Base-by-base conservation (phyloP, 2,329 filamentous ascomycete genomes). In the Neonectria punicea region DNA sequence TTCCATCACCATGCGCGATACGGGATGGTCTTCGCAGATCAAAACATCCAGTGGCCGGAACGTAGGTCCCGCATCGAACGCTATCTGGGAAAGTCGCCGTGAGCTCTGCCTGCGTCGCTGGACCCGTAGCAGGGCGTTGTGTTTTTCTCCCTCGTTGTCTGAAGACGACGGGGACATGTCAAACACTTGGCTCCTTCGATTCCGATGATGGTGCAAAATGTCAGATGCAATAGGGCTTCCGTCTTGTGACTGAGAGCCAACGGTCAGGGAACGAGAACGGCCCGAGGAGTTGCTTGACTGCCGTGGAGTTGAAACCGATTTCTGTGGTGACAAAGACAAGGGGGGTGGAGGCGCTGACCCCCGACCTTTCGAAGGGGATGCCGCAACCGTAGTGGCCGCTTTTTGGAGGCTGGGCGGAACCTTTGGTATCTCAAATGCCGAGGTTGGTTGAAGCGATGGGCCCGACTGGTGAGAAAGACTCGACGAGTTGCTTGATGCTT, bases 1-100 rank as follows among this genome's bases (percentile, higher is more conserved):
- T 77, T 99, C 96, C 95, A 99, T 98, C n/a, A 99, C 95, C 83
- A 99, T 90, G 22, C 95, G 89, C 6, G 96, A 97, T 4, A 99
- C 95, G 0, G 96, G 96, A 77, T 99, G 96, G 74, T 99, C 96
- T 80, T 99, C 96, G 77, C 96, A 98, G 56, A 99, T 97, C 56
- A 99, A 85, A 6, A 99, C 92, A 79, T 99, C 96, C 56, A 99
- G 81, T 2, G 96, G 94, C 32, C 96, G 88, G 80, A 98, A 99
- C 39, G 90, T 87, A 3, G 96, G 96, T 0, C 92, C 92, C 58
- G 95, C 94, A 44, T 92, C 87, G 41, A 97, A 85, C 55, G 91
- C 94, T 74, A 98, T 94, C 74, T 97, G 94, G 0, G 96, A 99
- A 75, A 98, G 87, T 54, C 96, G 89, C 20, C 96, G 87, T n/a